Base-by-base conservation (phyloP, 371 early-diverging fungal species). In the Chytridiales sp. region DNA sequence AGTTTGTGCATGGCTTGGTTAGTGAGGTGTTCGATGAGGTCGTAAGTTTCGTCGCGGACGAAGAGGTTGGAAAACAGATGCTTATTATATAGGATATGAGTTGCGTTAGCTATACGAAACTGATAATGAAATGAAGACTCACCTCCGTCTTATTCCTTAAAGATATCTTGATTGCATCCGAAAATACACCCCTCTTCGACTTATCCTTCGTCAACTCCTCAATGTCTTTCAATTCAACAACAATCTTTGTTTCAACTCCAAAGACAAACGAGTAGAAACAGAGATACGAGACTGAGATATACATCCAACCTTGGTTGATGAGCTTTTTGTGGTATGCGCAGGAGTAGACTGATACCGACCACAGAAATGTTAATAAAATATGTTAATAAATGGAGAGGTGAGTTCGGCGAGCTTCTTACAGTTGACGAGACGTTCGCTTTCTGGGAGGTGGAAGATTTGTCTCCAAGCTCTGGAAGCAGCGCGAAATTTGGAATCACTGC, bases 241-340 rank as follows among this genome's bases (percentile, higher is more conserved):
- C 79, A 19, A 95, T 68, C 71, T 92, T 92, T 15, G 94, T 95
- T 68, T 98, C 98, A 22, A 83, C 82, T 0, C 95, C 96, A 34
- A 98, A 80, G 47, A 97, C 80, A 67, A 89, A 95, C 17, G 96
- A 91, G 73, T 98, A 95, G 67, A 96, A 98, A 64, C 89, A 91
- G 19, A 95, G 68, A 55, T 92, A 90, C 61, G 93, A 90, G 70
- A 92, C 87, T 54, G 90, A 89, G 34, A 98, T 83, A 66, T 98
- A 98, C 74, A 96, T 78, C 98, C 98, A 98, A 0, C 98, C 98
- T 73, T 98, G 98, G 70, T 92, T 91, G 66, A 92, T 81, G 61
- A 89, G 80, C 49, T 84, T 85, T 26, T 83, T 83, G 63, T 91
- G 86, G 66, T 91, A 93, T 0, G 92, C 89, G 61, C 93, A 91